Evolutionary conservation across 202 grass and related monocot species (phyloP).

Genomic region (Carex sylvatica): DNA sequence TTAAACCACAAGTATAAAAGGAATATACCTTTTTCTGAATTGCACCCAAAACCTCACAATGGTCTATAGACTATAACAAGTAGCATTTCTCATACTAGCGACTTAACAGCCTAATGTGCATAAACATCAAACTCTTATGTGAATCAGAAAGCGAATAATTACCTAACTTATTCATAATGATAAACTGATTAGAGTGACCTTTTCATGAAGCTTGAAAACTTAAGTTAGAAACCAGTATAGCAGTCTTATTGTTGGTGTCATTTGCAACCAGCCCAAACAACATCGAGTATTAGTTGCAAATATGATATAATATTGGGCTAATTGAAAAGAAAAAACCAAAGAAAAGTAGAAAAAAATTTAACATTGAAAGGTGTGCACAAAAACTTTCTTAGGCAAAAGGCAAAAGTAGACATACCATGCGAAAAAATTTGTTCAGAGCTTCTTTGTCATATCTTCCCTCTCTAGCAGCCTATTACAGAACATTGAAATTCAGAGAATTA

Average conservation of each 20-base stretch:
- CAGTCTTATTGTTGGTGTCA: not conserved
- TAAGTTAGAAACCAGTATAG: not conserved
- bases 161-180: not conserved
- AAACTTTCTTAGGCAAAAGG: not conserved
- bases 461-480: slow-evolving; percentile 72
- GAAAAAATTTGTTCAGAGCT: slow-evolving; percentile 87
- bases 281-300: not conserved
- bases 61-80: not conserved
- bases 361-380: not conserved
- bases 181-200: not conserved
- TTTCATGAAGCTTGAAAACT: not conserved
- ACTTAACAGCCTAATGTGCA: not conserved
- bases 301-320: not conserved
- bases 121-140: not conserved
- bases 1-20: not conserved
- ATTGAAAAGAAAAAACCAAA: not conserved
- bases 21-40: not conserved
- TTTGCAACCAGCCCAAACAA: not conserved
- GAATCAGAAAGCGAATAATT: slow-evolving; percentile 13
- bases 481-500: slow-evolving; percentile 4
- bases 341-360: not conserved
- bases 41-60: not conserved
- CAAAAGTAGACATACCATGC: slow-evolving; percentile 49
- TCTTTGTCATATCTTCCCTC: slow-evolving; percentile 96
- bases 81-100: not conserved